Evolutionary conservation across 768 basidiomycete genomes (phyloP), one percentile per base, ranked within the genome.

Genomic region (Obba rivulosa): DNA sequence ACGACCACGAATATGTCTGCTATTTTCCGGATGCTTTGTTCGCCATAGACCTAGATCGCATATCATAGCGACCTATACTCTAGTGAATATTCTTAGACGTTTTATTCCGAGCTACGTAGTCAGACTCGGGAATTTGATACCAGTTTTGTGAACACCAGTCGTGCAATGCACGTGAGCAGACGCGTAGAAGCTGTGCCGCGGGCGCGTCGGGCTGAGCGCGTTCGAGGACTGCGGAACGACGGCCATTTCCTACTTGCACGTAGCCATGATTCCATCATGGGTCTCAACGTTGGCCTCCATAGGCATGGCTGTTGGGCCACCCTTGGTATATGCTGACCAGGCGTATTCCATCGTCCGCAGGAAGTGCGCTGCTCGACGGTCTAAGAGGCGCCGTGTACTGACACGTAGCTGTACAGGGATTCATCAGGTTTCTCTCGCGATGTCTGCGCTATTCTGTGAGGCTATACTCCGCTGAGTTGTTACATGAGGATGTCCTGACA

Each of bases 391-490:
- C 18, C 10, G 21, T 8, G 10, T 24, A 22, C 10, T 42, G 45
- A 50, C 20, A 45, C 34, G 31, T 52, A 22, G 44, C 24, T 50
- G 41, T 35, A 37, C 46, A 92, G 90, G 66, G 87, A 92, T 57
- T 77, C 89, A 4, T 85, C 85, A 35, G 90, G 90, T 2, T 92
- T 92, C 62, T 91, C 90, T 46, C 78, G 80, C 59, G 90, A 92
- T 61, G 81, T 92, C 45, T 91, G 88, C 59, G 90, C 85, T 8
- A 91, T 92, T 50, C 67, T 92, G 81, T 88, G 51, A 65, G 69
- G 28, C 66, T 49, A 34, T 53, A 40, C 40, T 31, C 9, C 46
- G 17, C 46, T 21, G 40, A 37, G 23, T 5, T 13, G 18, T 21
- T 4, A 16, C 14, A 18, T 57, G 25, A 31, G 20, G 20, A 4